These are phyloP conservation scores for Phyllosticta citribraziliensis DNA, from an alignment of 2,329 filamentous ascomycete genomes.

Conservation along the genomic window DNA sequence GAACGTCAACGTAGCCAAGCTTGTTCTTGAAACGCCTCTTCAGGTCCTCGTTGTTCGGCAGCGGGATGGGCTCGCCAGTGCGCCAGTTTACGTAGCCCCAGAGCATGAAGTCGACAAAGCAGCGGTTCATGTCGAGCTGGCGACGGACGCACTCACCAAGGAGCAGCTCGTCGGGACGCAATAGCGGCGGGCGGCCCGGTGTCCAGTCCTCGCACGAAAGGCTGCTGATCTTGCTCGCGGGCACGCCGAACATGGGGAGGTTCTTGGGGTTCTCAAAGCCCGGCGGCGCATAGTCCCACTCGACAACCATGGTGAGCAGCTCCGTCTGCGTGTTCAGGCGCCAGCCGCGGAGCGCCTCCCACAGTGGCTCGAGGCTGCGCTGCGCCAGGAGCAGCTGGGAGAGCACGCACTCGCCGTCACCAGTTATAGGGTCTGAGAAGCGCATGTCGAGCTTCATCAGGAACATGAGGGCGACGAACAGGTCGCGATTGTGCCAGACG, in stretches of 20 bases:
- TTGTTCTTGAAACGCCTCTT: not conserved
- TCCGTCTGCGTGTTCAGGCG: constrained; percentile 42
- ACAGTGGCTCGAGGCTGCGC: constrained; percentile 46
- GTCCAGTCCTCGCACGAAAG: constrained; percentile 7
- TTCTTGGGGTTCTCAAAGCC: not conserved
- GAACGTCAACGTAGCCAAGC: not conserved
- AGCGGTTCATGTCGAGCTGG: constrained; percentile 1
- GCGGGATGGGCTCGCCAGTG: not conserved
- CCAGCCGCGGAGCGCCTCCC: constrained; percentile 49
- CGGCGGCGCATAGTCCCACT: constrained; percentile 42
- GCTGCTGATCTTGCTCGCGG: not conserved
- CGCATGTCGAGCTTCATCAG: constrained; percentile 63
- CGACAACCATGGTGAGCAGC: constrained; percentile 46
- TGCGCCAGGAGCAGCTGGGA: constrained; percentile 41
- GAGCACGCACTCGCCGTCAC: constrained; percentile 34
- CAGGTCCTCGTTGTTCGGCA: constrained; percentile 1
- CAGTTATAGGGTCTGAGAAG: constrained; percentile 54
- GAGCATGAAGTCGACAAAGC: constrained; percentile 5
- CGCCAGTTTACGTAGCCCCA: constrained; percentile 7
- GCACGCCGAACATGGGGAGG: constrained; percentile 1
- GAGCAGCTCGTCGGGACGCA: constrained; percentile 12
- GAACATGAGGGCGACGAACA: constrained; percentile 55
- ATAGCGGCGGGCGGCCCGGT: not conserved
- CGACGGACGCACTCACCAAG: constrained; percentile 9
- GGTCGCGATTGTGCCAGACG: constrained; percentile 50